Base-by-base conservation (phyloP, 78 protist species). In the Chrysochromulina tobinii region DNA sequence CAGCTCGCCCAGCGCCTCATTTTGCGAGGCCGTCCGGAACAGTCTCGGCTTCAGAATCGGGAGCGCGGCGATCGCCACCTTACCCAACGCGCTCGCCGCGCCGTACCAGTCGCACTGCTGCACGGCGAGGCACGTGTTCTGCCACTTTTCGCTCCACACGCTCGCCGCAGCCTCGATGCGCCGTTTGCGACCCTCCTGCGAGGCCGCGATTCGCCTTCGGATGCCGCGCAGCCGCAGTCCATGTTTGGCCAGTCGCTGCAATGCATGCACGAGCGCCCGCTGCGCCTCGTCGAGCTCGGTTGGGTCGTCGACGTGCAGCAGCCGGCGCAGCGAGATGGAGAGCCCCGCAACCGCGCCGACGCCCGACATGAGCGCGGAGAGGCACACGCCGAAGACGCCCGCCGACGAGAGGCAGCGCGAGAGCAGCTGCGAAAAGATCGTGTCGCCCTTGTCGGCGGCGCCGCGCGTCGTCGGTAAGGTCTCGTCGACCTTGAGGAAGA, bases 291-390 rank as follows among this genome's bases (percentile, higher is more conserved):
- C 58, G 25, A 75, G 23, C 83, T 75, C 83, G 27, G 18, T 7
- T 23, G 6, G 27, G 23, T n/a, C 8, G 12, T 50, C 57, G 25
- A 57, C 20, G 27, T 15, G 7, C 27, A 75, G 83, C 83, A 1
- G 15, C 23, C 83, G 83, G n/a, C 25, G 2, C 25, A 75, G 54
- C 27, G 57, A 1, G 3, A 57, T 15, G 27, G 83, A 54, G 51
- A 57, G 83, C 58, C 38, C 18, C 11, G 54, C 2, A n/a, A 75
- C 83, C 12, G 83, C 83, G 58, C 83, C 83, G 21, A 3, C 6
- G 83, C 83, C 83, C 12, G 58, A 50, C 83, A 75, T 75, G 25
- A 17, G 58, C 58, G 83, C 83, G 25, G 57, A 50, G 83, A 75
- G 25, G 25, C 14, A 1, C 38, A 75, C 83, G 18, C 83, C 83